Evolutionary conservation across 2,329 filamentous ascomycete species (phyloP), one percentile per base, ranked within the genome.

Genomic region (Coniochaeta hoffmannii): DNA sequence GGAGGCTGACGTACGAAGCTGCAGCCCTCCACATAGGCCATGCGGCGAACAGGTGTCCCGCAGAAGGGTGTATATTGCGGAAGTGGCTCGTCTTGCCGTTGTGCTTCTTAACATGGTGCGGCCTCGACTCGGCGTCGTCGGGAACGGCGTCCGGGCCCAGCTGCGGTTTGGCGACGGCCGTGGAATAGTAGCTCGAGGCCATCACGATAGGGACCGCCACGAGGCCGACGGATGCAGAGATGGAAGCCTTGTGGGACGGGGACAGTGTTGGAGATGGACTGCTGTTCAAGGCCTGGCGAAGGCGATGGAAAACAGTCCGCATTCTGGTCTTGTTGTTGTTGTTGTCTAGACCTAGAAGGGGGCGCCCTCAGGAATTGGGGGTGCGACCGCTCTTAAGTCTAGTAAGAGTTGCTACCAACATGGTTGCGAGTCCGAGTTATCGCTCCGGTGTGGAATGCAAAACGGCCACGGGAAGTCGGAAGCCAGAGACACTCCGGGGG

Each of bases 51-150:
- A 61, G 51, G 3, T 58, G 63, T 55, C 67, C 61, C 32, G 58
- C 59, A 0, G 79, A 82, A n/a, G 76, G 73, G 53, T 82, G 73
- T 0, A 75, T 73, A 58, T 82, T 83, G 56, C 69, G 68, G 65
- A 82, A 83, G 57, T 72, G 71, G 50, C 71, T 63, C 35, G 65
- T 67, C 17, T 66, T 62, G 41, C 77, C 76, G 41, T 68, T 60
- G 53, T 66, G 68, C 41, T 68, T 62, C 56, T 73, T 67, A 52
- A 80, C 64, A 57, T 83, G 77, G 60, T 82, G 78, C 19, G 76
- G 68, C 55, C 76, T 75, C 22, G 68, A 62, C n/a, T 66, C 61
- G 28, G 75, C 76, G 30, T 76, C 73, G 2, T 75, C 69, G 8
- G 76, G 73, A 26, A 71, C 63, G 44, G 67, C 62, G 34, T 65